These are phyloP conservation scores for Coniosporium tulheliwenetii DNA, from an alignment of 2,329 filamentous ascomycete genomes.

Conservation along the genomic window DNA sequence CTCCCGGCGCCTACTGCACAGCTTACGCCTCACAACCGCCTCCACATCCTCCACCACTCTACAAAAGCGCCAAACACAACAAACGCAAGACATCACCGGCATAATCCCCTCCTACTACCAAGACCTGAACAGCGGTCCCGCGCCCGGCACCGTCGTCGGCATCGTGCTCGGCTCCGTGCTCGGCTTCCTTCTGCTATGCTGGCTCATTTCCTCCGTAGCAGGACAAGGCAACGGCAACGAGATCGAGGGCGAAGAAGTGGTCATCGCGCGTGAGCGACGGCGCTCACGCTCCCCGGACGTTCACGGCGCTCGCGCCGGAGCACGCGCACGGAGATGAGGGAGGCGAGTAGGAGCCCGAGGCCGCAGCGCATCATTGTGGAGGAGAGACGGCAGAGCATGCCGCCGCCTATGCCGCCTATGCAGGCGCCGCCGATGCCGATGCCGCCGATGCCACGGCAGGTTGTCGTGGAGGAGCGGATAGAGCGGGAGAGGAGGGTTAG, in stretches of 20 bases:
- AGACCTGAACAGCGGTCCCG: conserved; percentile 33
- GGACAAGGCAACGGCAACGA: conserved; percentile 19
- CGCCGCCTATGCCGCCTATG: not conserved
- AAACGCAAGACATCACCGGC: conserved; percentile 10
- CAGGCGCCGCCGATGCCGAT: not conserved
- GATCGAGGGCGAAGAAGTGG: conserved; percentile 39
- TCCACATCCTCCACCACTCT: not conserved
- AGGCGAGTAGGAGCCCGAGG: conserved; percentile 20
- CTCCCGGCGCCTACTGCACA: not conserved
- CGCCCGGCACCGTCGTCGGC: conserved; percentile 42
- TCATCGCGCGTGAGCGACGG: conserved; percentile 29
- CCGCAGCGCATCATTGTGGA: conserved; percentile 22
- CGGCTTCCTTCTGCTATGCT: conserved; percentile 36
- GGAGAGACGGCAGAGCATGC: conserved; percentile 10
- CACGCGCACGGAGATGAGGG: conserved; percentile 17
- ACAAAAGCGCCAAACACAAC: conserved; percentile 2
- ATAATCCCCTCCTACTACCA: conserved; percentile 49
- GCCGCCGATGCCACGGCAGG: conserved; percentile 9
- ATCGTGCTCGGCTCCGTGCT: conserved; percentile 40
- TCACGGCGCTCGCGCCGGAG: conserved; percentile 13
- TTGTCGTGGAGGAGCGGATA: conserved; percentile 27
- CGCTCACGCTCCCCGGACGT: conserved; percentile 8
- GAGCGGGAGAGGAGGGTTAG: conserved; percentile 22
- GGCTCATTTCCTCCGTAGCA: conserved; percentile 28
- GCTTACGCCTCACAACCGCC: not conserved